These are phyloP conservation scores for Prunus mongolica DNA, from an alignment of 306 rosid species.

Conservation along the genomic window DNA sequence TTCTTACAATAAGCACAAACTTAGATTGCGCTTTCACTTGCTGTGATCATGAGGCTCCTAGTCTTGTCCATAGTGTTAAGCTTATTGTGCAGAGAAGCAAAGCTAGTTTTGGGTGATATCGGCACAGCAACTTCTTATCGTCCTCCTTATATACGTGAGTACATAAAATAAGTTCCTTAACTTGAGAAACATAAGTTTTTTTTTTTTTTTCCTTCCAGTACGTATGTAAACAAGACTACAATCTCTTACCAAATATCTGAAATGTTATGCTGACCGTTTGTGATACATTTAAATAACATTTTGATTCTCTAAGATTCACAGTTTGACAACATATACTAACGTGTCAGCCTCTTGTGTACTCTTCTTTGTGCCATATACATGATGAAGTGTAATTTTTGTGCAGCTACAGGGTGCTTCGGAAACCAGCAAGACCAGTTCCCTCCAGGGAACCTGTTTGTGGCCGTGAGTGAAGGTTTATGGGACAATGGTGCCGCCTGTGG, in stretches of 20 bases:
- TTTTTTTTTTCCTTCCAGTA: too few species aligned
- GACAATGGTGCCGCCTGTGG: conserved; percentile 81
- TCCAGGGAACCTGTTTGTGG: conserved; percentile 25
- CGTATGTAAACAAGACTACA: too few species aligned
- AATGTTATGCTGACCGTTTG: too few species aligned
- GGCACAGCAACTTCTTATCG: conserved; percentile 52
- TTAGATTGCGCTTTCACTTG: not conserved
- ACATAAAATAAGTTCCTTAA: too few species aligned
- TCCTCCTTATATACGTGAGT: conserved; percentile 60
- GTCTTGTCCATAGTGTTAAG: not conserved
- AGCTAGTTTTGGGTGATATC: conserved; percentile 27
- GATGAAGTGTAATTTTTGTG: not conserved
- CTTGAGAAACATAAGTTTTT: too few species aligned
- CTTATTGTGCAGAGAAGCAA: not conserved
- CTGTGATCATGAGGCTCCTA: not conserved
- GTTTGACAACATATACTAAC: too few species aligned
- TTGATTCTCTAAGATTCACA: too few species aligned
- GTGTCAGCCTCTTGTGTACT: too few species aligned
- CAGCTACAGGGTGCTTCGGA: conserved; percentile 44
- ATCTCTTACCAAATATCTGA: too few species aligned
- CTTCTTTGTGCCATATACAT: not conserved
- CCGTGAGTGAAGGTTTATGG: conserved; percentile 72
- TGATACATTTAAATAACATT: too few species aligned
- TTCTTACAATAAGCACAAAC: not conserved
- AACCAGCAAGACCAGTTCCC: conserved; percentile 2